phyloP scores from a whole-genome alignment of 2,329 filamentous ascomycete genomes.

The Byssothecium circinans region DNA sequence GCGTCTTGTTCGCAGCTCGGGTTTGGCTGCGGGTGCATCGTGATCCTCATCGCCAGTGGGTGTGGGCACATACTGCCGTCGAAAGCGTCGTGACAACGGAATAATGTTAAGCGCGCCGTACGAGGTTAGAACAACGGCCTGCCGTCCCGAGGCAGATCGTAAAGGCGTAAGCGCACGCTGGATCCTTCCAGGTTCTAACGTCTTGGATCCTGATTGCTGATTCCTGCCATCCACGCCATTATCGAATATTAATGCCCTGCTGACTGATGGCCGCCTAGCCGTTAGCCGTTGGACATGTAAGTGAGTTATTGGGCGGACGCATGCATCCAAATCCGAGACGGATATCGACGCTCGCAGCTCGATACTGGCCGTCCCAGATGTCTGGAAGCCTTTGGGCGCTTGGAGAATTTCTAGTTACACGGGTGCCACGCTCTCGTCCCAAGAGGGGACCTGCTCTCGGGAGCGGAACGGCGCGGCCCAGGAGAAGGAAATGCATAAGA shows the following conservation, averaged over 20 bases:
- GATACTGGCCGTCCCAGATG: constrained; percentile 4
- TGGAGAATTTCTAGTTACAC: background rate
- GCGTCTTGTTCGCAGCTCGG: background rate
- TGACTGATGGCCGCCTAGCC: background rate
- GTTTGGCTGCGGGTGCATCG: too few species aligned
- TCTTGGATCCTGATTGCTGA: too few species aligned
- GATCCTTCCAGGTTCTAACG: too few species aligned
- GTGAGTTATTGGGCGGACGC: too few species aligned
- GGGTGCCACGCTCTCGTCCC: constrained; percentile 4
- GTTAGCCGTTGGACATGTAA: too few species aligned
- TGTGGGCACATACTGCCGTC: too few species aligned
- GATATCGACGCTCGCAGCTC: background rate
- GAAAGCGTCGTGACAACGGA: too few species aligned
- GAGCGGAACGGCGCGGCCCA: constrained; percentile 20
- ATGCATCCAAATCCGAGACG: background rate
- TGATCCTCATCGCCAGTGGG: too few species aligned
- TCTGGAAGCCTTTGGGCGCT: background rate
- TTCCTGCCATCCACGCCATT: too few species aligned
- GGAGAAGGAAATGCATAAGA: constrained; percentile 4
- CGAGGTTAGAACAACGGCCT: constrained; percentile 10
- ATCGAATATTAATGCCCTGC: too few species aligned
- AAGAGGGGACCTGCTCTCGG: constrained; percentile 6
- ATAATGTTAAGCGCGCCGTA: constrained; percentile 13
- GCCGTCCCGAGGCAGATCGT: constrained; percentile 10
- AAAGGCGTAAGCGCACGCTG: background rate